phyloP scores from a whole-genome alignment of 352 stramenopile species.

The Salisapilia sapeloensis region DNA sequence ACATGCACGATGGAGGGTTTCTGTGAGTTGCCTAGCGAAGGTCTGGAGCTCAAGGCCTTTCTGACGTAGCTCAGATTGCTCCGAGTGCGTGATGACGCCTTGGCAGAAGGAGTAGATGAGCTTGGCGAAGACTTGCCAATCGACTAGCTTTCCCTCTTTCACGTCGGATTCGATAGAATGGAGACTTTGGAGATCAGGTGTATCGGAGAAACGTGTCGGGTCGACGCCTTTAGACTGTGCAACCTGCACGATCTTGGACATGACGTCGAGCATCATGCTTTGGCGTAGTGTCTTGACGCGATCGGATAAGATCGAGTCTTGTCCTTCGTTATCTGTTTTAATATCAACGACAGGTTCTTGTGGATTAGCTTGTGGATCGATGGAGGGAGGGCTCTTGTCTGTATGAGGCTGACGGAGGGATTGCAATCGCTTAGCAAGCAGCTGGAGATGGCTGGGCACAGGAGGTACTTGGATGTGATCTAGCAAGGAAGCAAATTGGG shows the following conservation, averaged over 20 bases:
- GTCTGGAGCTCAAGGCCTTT: slow-evolving; percentile 62
- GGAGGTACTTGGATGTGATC: slow-evolving; percentile 19
- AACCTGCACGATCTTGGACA: slow-evolving; percentile 69
- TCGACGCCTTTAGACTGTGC: slow-evolving; percentile 54
- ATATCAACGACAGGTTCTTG: too few species aligned
- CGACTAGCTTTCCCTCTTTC: slow-evolving; percentile 13
- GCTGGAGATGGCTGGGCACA: slow-evolving; percentile 11
- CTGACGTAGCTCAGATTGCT: slow-evolving; percentile 37
- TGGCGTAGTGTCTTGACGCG: slow-evolving; percentile 34
- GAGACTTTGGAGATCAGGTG: slow-evolving; percentile 5
- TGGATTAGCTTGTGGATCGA: too few species aligned
- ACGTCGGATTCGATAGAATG: slow-evolving; percentile 26
- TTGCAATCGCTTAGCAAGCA: too few species aligned
- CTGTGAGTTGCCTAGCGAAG: slow-evolving; percentile 51
- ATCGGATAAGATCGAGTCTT: too few species aligned
- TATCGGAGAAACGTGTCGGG: not conserved
- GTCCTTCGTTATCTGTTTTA: too few species aligned
- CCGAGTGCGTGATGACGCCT: slow-evolving; percentile 42
- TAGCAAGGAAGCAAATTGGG: slow-evolving; percentile 29
- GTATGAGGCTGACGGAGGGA: too few species aligned
- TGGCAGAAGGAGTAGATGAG: slow-evolving; percentile 62
- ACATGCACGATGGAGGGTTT: slow-evolving; percentile 51
- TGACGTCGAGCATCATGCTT: slow-evolving; percentile 58
- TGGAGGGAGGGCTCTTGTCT: too few species aligned
- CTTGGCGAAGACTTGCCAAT: slow-evolving; percentile 54